A percentile compares a stretch with the other conserved stretches of the same genome.
Evolutionary conservation across 257 asterid species (phyloP).

Genomic region (Fraxinus pennsylvanica): DNA sequence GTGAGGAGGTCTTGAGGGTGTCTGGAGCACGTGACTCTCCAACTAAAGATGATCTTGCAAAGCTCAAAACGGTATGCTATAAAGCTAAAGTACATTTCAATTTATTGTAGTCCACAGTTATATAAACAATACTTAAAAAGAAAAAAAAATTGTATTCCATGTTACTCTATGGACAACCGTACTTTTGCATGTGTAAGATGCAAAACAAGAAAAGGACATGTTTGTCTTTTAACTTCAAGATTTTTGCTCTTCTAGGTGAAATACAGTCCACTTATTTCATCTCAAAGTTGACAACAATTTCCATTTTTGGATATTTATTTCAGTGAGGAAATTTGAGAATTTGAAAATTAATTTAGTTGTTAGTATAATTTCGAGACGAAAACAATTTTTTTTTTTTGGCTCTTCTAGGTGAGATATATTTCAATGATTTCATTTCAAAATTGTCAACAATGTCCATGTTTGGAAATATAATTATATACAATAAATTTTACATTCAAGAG

Average conservation of each 20-base stretch:
- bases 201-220: conserved; percentile 34
- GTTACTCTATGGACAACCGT: background rate
- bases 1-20: conserved; percentile 85
- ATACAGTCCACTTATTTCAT: background rate
- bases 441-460: too few relatives aligned
- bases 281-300: background rate
- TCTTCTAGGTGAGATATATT: too few relatives aligned
- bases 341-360: too few relatives aligned
- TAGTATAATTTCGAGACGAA: background rate
- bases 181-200: conserved; percentile 53
- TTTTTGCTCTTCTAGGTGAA: background rate
- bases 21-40: conserved; percentile 89
- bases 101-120: conserved; percentile 25
- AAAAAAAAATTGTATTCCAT: background rate
- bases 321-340: background rate
- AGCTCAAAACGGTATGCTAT: conserved; percentile 73
- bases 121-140: background rate
- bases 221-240: background rate
- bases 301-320: background rate
- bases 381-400: background rate
- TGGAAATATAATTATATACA: too few relatives aligned
- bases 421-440: too few relatives aligned
- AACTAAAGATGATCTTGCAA: conserved; percentile 60
- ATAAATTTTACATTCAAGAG: too few relatives aligned
- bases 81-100: background rate